Evolutionary conservation across 2,329 filamentous ascomycete species (phyloP).

Genomic region (Monilinia laxa): DNA sequence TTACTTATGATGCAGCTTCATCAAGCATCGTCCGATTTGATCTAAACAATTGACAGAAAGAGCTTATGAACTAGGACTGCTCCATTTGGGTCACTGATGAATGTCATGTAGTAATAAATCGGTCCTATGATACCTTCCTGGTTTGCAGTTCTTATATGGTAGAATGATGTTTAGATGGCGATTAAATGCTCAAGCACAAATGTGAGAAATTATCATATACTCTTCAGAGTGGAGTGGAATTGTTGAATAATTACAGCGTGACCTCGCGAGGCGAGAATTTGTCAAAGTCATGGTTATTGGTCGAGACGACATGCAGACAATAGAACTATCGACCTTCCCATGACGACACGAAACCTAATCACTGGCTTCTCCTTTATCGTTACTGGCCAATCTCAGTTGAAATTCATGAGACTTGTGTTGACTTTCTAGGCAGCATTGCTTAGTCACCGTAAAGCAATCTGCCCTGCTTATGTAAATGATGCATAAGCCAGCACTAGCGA

Average conservation of each 20-base stretch:
- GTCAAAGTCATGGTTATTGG: not conserved
- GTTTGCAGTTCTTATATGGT: not conserved
- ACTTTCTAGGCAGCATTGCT: not conserved
- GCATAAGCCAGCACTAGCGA: not conserved
- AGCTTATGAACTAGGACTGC: not conserved
- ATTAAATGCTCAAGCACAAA: no score
- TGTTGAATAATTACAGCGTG: not conserved
- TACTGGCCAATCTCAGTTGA: not conserved
- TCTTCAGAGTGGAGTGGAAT: not conserved
- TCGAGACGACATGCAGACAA: not conserved
- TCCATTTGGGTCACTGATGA: not conserved
- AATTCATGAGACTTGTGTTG: not conserved
- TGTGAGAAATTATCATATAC: not conserved
- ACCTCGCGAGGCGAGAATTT: not conserved
- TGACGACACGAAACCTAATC: not conserved
- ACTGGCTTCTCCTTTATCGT: not conserved
- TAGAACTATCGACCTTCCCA: not conserved
- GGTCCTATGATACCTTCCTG: not conserved
- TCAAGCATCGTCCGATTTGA: not conserved
- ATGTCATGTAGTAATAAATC: not conserved
- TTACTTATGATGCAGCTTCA: not conserved
- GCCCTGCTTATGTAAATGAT: not conserved
- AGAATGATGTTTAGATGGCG: not conserved
- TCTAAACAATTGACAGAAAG: not conserved
- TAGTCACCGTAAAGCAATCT: not conserved